A percentile compares a stretch with the other conserved stretches of the same genome.
These are phyloP conservation scores for Ramularia endophylla DNA, from an alignment of 2,329 filamentous ascomycete genomes.

Conservation along the genomic window DNA sequence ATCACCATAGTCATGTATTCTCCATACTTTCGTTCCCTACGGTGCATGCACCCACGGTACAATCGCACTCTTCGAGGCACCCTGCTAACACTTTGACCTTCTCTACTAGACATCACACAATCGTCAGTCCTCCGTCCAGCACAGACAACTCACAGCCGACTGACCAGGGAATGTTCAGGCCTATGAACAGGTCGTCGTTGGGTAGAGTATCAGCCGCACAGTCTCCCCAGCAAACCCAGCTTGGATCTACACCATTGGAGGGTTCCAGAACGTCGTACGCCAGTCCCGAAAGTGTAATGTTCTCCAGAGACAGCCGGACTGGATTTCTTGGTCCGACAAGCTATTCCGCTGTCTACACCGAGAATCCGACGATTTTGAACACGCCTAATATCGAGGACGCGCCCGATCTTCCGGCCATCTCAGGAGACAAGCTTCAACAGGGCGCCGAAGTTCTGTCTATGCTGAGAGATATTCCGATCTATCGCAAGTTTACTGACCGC, in stretches of 20 bases:
- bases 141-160: slow-evolving; percentile 7
- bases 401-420: slow-evolving; percentile 22
- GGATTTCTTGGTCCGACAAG: slow-evolving; percentile 30
- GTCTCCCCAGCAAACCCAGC: slow-evolving; percentile 6
- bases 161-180: slow-evolving; percentile 8
- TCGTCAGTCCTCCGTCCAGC: slow-evolving; percentile 19
- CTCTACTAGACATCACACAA: background rate
- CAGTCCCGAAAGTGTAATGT: slow-evolving; percentile 21
- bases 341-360: slow-evolving; percentile 30
- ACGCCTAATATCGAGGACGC: slow-evolving; percentile 19
- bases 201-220: slow-evolving; percentile 6
- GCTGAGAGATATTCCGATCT: slow-evolving; percentile 29
- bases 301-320: slow-evolving; percentile 24
- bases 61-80: no score
- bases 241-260: slow-evolving; percentile 10
- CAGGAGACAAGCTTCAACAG: slow-evolving; percentile 27
- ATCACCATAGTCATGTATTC: no score
- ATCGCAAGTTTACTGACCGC: slow-evolving; percentile 25
- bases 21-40: no score
- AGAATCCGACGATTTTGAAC: slow-evolving; percentile 25
- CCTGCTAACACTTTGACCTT: no score
- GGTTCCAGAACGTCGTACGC: slow-evolving; percentile 14
- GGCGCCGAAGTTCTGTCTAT: slow-evolving; percentile 30
- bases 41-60: no score
- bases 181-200: slow-evolving; percentile 3